Percentiles rank a stretch among this genome's conserved stretches.
These are phyloP conservation scores for Ceratocystis smalleyi DNA, from an alignment of 2,329 filamentous ascomycete genomes.

Conservation along the genomic window DNA sequence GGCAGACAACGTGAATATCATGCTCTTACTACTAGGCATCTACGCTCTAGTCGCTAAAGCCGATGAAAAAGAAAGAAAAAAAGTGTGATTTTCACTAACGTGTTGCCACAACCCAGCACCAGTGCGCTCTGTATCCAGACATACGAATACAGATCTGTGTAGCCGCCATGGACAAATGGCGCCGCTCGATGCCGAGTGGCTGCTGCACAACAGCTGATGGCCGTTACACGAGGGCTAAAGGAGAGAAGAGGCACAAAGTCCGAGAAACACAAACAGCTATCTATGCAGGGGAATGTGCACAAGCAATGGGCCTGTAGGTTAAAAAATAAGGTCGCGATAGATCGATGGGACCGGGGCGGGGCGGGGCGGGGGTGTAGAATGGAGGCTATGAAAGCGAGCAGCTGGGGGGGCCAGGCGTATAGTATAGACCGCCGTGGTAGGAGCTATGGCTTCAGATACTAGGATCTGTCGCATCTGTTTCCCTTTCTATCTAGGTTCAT, in stretches of 20 bases:
- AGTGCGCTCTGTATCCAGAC: too few relatives aligned
- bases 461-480: too few relatives aligned
- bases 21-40: too few relatives aligned
- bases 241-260: too few relatives aligned
- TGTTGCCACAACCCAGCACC: too few relatives aligned
- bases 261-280: background rate
- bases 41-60: too few relatives aligned
- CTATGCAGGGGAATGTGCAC: background rate
- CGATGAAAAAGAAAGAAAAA: too few relatives aligned
- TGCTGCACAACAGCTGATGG: background rate
- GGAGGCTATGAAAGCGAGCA: background rate
- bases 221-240: background rate
- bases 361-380: background rate
- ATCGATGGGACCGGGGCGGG: background rate
- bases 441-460: background rate
- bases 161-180: background rate
- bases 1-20: too few relatives aligned
- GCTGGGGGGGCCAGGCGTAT: background rate
- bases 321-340: background rate
- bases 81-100: too few relatives aligned
- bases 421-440: background rate
- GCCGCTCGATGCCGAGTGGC: background rate
- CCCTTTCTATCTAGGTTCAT: background rate
- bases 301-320: background rate
- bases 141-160: too few relatives aligned